Conservation (phyloP, 495 filamentous ascomycete genomes). For the Evernia prunastri region DNA sequence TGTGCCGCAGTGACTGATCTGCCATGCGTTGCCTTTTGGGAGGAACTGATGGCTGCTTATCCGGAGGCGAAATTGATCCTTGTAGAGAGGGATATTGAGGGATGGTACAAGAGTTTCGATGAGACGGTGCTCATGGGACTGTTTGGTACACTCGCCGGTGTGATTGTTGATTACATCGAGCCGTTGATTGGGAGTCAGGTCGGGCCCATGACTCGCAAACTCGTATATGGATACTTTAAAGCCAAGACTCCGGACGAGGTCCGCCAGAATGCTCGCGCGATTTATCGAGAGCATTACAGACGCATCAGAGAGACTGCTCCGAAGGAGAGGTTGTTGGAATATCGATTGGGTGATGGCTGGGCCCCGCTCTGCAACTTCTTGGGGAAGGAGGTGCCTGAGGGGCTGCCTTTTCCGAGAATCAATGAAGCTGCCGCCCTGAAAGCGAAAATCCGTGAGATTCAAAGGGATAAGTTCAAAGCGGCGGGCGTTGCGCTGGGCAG, state of each 20-base stretch:
- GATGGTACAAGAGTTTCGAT: slow-evolving; percentile 32
- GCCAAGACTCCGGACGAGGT: not conserved
- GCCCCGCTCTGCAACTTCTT: slow-evolving; percentile 41
- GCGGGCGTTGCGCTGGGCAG: not conserved
- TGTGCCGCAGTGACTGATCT: not conserved
- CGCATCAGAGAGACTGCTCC: slow-evolving; percentile 31
- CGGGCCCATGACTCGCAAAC: not conserved
- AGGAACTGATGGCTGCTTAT: slow-evolving; percentile 50
- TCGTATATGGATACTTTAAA: not conserved
- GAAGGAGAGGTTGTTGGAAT: slow-evolving; percentile 34
- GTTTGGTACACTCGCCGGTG: not conserved
- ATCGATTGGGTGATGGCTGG: slow-evolving; percentile 41
- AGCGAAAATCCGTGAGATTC: not conserved
- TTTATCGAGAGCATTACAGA: slow-evolving; percentile 3
- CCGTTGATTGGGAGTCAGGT: not conserved
- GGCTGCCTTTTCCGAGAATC: slow-evolving; percentile 13
- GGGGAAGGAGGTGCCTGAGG: slow-evolving; percentile 37
- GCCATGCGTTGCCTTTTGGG: slow-evolving; percentile 32
- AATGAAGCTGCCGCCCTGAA: slow-evolving; percentile 5
- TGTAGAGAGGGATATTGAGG: slow-evolving; percentile 41
- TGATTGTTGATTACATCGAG: not conserved
- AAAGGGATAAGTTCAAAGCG: not conserved
- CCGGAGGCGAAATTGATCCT: slow-evolving; percentile 54
- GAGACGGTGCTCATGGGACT: not conserved
- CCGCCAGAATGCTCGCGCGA: not conserved